phyloP scores from a whole-genome alignment of 1,284 basidiomycete genomes.

The Golubevia pallescens region DNA sequence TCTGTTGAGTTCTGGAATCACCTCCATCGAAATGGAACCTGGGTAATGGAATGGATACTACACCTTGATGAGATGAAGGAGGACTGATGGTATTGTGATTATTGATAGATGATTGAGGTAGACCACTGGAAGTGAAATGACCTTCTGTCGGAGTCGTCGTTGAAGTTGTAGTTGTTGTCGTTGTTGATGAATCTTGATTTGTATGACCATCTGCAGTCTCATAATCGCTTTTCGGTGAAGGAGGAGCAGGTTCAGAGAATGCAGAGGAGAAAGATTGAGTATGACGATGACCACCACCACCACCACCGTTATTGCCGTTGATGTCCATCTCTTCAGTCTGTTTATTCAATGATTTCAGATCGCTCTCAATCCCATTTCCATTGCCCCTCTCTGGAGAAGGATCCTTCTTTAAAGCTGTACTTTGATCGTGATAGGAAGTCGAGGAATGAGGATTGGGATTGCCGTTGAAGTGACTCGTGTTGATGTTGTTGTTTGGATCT shows the following conservation, averaged over 20 bases:
- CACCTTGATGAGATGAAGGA: neutral
- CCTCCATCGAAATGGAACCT: slow-evolving; percentile 24
- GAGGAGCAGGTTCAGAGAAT: neutral
- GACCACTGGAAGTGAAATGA: neutral
- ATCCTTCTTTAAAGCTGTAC: neutral
- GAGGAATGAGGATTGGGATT: neutral
- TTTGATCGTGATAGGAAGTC: neutral
- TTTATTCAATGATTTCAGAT: neutral
- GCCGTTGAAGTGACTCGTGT: neutral
- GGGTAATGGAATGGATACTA: slow-evolving; percentile 41
- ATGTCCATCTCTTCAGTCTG: slow-evolving; percentile 3
- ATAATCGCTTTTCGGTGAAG: slow-evolving; percentile 1
- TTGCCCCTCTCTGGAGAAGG: neutral
- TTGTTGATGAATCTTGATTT: neutral
- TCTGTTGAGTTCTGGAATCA: slow-evolving; percentile 33
- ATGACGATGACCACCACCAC: neutral
- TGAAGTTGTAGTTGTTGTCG: neutral
- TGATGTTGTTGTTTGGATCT: neutral
- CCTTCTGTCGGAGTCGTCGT: neutral
- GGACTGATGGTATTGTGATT: slow-evolving; percentile 1
- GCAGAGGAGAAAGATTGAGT: neutral
- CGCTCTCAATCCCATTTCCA: neutral
- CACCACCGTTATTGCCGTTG: neutral
- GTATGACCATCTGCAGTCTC: slow-evolving; percentile 2
- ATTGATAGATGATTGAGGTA: neutral